Base-by-base conservation (phyloP, 108 stramenopile genomes). In the Nitzschia sp. region DNA sequence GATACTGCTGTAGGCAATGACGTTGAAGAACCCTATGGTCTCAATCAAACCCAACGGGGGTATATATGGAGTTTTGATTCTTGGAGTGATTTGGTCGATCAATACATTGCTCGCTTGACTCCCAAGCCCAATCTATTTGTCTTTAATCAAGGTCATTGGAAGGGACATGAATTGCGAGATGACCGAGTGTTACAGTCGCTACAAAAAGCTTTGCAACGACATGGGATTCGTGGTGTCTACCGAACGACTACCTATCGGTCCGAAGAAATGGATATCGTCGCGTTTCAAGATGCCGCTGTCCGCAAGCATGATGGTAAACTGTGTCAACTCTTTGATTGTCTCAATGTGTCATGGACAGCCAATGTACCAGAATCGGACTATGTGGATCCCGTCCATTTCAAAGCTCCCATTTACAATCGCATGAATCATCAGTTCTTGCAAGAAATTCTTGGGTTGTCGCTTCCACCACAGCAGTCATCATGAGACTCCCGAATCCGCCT, bases 171-270 rank as follows among this genome's bases (percentile, higher is more conserved):
- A 38, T 48, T 76, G n/a, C 46, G 58, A 37, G 46, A 76, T 34
- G 26, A 41, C 3, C 44, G 54, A 7, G 60, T 63, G 14, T 29
- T 54, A 40, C n/a, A 57, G 29, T 9, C 29, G 14, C 37, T 76
- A 12, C 29, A 26, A 46, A 19, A 25, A 21, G 67, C 51, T 9
- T 43, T 76, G 53, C 54, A 59, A 26, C 20, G 50, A 20, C 52
- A 54, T 70, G 68, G 69, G 0, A 76, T 76, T 41, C 69, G 69
- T 38, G 68, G 75, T 25, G 42, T 76, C 34, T 76, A 76, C 48
- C 62, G 63, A 48, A 76, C 75, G 2, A 76, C 75, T 1, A 76
- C 75, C 42, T 55, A 44, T 48, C 53, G 65, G 5, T 34, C 51
- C 37, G 65, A 65, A 11, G 65, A 53, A 39, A 39, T 42, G 8